Evolutionary conservation across 805 yeast species (phyloP).

Genomic region (Hanseniaspora nectarophila): DNA sequence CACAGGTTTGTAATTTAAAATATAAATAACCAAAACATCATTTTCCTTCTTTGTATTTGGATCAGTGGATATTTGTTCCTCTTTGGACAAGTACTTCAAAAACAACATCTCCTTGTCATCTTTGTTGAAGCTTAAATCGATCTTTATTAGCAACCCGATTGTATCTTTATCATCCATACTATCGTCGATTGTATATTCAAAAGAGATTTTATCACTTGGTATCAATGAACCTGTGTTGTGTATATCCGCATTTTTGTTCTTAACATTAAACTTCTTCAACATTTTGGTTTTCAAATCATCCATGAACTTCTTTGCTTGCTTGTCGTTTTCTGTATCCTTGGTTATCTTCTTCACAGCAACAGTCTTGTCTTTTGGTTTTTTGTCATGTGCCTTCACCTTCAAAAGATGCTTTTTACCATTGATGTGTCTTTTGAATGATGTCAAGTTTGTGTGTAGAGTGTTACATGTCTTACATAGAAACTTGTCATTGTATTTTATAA

Average conservation of each 20-base stretch:
- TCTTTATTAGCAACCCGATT: neutral
- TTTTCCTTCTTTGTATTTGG: neutral
- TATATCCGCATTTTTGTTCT: neutral
- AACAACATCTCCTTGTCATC: neutral
- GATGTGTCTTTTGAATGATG: constrained; percentile 10
- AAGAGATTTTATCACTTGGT: neutral
- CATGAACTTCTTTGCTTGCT: neutral
- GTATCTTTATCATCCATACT: neutral
- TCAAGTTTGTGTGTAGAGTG: constrained; percentile 9
- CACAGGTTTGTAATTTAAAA: constrained; percentile 6
- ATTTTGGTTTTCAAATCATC: neutral
- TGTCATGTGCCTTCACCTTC: neutral
- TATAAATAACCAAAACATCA: neutral
- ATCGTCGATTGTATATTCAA: constrained; percentile 9
- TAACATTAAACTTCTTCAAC: neutral
- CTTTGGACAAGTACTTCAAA: constrained; percentile 3
- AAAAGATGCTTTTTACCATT: constrained; percentile 10
- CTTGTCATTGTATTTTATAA: constrained; percentile 11
- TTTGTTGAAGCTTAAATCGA: neutral
- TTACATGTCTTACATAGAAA: constrained; percentile 11
- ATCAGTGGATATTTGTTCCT: neutral
- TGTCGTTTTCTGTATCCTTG: neutral
- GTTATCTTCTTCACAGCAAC: neutral
- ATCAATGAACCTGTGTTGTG: neutral
- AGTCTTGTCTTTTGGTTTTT: neutral